These are phyloP conservation scores for Chiua virens DNA, from an alignment of 768 basidiomycete species.

Conservation along the genomic window DNA sequence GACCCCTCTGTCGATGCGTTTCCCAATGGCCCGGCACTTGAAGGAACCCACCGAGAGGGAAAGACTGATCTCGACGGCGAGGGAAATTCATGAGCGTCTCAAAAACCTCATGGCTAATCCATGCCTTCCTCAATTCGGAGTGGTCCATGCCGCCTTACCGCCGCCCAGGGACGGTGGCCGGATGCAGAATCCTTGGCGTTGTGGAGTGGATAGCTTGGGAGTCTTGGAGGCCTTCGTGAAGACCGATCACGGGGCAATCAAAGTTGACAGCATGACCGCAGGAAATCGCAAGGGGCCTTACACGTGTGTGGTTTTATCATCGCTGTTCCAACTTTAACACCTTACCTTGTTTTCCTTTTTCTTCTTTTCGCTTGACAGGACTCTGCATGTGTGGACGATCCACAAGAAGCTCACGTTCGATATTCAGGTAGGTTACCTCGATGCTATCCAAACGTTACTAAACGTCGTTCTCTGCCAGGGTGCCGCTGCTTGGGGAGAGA, in stretches of 20 bases:
- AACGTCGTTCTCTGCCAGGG: conserved; percentile 4
- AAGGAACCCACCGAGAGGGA: conserved; percentile 4
- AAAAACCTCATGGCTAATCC: conserved; percentile 11
- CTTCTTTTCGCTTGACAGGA: background rate
- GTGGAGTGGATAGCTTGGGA: conserved; percentile 15
- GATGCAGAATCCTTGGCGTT: background rate
- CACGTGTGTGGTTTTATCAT: conserved; percentile 3
- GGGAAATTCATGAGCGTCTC: conserved; percentile 12
- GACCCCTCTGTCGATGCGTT: conserved; percentile 10
- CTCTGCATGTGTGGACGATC: conserved; percentile 18
- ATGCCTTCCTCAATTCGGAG: conserved; percentile 11
- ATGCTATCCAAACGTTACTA: too few relatives aligned
- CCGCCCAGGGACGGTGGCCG: background rate
- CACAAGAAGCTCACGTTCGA: conserved; percentile 16
- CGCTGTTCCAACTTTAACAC: background rate
- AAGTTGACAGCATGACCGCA: conserved; percentile 1
- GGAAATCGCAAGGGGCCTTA: conserved; percentile 8
- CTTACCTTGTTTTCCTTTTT: background rate
- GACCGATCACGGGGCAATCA: conserved; percentile 3
- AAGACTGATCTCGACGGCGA: conserved; percentile 12
- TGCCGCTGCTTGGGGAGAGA: conserved; percentile 20
- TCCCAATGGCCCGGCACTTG: conserved; percentile 15
- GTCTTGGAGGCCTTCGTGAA: conserved; percentile 10
- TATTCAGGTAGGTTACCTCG: conserved; percentile 8
- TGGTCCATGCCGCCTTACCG: background rate